Conservation (phyloP, 192 early-diverging fungal genomes). For the Umbelopsis sp. region DNA sequence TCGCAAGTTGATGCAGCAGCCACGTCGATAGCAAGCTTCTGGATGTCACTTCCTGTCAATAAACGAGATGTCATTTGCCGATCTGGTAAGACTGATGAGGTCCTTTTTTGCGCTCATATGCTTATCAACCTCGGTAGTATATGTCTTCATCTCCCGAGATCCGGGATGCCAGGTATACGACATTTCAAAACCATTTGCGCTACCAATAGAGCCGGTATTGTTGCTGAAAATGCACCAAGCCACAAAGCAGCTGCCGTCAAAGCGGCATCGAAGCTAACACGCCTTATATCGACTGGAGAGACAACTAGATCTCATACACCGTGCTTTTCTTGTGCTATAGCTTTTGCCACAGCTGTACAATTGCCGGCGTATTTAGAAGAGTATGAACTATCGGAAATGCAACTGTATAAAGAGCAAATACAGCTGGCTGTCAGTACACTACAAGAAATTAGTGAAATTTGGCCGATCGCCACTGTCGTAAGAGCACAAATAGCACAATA, state of each 20-base stretch:
- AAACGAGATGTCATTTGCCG: neutral
- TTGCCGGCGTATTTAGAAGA: neutral
- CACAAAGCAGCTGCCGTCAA: constrained; percentile 11
- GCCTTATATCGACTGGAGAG: neutral
- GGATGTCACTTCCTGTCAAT: neutral
- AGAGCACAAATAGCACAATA: neutral
- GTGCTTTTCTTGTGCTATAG: neutral
- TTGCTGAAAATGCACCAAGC: neutral
- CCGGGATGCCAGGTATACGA: neutral
- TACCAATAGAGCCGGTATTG: neutral
- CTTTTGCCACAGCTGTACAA: neutral
- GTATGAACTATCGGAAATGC: neutral
- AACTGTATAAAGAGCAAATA: neutral
- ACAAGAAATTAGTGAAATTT: neutral
- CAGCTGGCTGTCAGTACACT: neutral
- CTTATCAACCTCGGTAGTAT: constrained; percentile 1
- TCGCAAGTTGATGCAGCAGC: constrained; percentile 1
- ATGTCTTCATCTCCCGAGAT: neutral
- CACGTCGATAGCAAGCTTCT: neutral
- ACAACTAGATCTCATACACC: neutral
- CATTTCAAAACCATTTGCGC: constrained; percentile 6
- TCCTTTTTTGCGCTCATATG: constrained; percentile 4
- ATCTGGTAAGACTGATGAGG: neutral
- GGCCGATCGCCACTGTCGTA: constrained; percentile 5
- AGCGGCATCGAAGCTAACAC: neutral